These are phyloP conservation scores for Pyracantha coccinea DNA, from an alignment of 331 rosid species.

Conservation along the genomic window DNA sequence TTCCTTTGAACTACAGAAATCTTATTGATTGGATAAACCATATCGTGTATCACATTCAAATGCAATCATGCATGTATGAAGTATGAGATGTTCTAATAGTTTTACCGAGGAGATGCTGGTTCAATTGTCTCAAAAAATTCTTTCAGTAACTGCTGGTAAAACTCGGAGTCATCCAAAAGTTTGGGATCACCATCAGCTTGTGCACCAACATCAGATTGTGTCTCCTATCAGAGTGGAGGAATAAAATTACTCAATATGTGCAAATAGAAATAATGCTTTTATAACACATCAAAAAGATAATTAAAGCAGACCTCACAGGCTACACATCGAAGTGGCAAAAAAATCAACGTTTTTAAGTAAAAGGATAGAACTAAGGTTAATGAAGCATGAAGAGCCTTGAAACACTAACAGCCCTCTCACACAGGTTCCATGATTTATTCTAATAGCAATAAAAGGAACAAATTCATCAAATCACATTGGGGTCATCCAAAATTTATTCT, in stretches of 20 bases:
- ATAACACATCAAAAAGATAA: neutral
- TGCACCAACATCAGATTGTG: constrained; percentile 3
- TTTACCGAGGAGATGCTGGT: constrained; percentile 74
- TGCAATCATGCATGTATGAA: neutral
- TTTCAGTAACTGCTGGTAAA: constrained; percentile 82
- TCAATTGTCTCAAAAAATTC: constrained; percentile 84
- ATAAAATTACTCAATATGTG: neutral
- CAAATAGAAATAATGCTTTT: neutral
- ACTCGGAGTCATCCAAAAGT: constrained; percentile 79
- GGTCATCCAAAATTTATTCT: neutral
- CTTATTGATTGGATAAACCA: no score
- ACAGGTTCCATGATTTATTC: neutral
- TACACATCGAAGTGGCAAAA: neutral
- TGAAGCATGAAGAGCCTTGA: neutral
- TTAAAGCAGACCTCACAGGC: neutral
- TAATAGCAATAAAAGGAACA: neutral
- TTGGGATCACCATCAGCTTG: constrained; percentile 57
- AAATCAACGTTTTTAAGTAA: neutral
- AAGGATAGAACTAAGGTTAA: neutral
- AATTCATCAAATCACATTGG: neutral
- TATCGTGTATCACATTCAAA: no score
- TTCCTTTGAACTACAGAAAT: no score
- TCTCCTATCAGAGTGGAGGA: constrained; percentile 10
- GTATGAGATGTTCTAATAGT: neutral
- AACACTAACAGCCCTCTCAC: neutral